These are phyloP conservation scores for Mycena metata DNA, from an alignment of 768 basidiomycete genomes.

Conservation along the genomic window DNA sequence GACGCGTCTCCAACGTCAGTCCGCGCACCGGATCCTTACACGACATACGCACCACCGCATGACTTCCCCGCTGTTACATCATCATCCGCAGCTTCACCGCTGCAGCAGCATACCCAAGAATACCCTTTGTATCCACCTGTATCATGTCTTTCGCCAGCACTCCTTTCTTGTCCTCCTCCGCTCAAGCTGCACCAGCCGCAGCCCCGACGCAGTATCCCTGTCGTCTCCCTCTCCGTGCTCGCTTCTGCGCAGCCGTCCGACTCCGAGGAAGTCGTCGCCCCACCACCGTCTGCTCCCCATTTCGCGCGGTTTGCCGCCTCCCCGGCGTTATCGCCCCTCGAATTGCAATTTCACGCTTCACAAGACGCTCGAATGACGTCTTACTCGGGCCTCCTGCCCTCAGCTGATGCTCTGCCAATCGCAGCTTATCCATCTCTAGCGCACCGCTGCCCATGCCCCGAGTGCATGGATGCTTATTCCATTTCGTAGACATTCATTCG, in stretches of 20 bases:
- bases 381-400: conserved; percentile 25
- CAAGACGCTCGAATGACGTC: conserved; percentile 26
- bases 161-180: conserved; percentile 28
- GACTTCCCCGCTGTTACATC: conserved; percentile 21
- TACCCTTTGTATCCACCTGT: conserved; percentile 18
- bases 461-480: conserved; percentile 24
- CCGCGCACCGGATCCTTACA: conserved; percentile 23
- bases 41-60: conserved; percentile 14
- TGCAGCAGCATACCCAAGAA: conserved; percentile 20
- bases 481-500: conserved; percentile 28
- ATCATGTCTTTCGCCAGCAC: conserved; percentile 32
- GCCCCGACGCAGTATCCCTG: conserved; percentile 36
- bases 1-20: conserved; percentile 18
- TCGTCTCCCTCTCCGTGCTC: conserved; percentile 36
- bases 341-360: conserved; percentile 24
- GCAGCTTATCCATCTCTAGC: conserved; percentile 1
- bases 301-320: too few relatives aligned
- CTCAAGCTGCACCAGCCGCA: conserved; percentile 38
- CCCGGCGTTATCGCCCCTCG: conserved; percentile 31
- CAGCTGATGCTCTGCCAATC: conserved; percentile 21
- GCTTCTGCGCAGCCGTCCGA: conserved; percentile 16
- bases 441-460: conserved; percentile 14
- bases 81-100: conserved; percentile 14
- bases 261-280: conserved; percentile 5
- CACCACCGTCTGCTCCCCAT: background rate